These are phyloP conservation scores for Candida sp. DNA, from an alignment of 1,139 yeast species.

Conservation along the genomic window DNA sequence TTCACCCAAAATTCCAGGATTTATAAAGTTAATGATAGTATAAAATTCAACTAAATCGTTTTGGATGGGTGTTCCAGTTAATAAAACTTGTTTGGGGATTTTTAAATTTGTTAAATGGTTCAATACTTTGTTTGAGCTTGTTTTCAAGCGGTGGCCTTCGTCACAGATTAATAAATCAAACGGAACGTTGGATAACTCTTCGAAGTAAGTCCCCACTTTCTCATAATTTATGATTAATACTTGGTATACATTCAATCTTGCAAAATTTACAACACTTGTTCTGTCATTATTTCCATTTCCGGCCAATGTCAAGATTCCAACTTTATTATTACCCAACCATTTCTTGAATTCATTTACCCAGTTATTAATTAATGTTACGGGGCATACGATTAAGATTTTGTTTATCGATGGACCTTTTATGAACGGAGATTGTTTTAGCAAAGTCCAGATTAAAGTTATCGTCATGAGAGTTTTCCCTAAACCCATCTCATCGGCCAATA, in stretches of 20 bases:
- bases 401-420: conserved; percentile 34
- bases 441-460: conserved; percentile 79
- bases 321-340: conserved; percentile 75
- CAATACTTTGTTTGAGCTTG: conserved; percentile 64
- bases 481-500: conserved; percentile 97
- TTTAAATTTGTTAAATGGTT: conserved; percentile 56
- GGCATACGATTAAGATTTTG: conserved; percentile 81
- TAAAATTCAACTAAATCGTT: conserved; percentile 84
- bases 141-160: conserved; percentile 90
- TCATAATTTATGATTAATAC: conserved; percentile 89
- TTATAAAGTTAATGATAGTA: conserved; percentile 76
- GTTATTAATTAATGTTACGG: conserved; percentile 82
- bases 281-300: conserved; percentile 52
- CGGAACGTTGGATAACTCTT: conserved; percentile 46
- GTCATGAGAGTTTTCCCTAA: conserved; percentile 91
- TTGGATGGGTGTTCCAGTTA: conserved; percentile 95
- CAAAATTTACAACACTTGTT: conserved; percentile 58
- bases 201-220: conserved; percentile 57
- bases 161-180: conserved; percentile 87
- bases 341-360: conserved; percentile 89
- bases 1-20: conserved; percentile 77
- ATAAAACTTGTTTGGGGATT: conserved; percentile 55
- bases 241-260: conserved; percentile 70
- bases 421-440: conserved; percentile 70
- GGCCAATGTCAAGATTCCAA: conserved; percentile 56